Base-by-base conservation (phyloP, 129 eudicot genomes). In the Artemisia argyi region DNA sequence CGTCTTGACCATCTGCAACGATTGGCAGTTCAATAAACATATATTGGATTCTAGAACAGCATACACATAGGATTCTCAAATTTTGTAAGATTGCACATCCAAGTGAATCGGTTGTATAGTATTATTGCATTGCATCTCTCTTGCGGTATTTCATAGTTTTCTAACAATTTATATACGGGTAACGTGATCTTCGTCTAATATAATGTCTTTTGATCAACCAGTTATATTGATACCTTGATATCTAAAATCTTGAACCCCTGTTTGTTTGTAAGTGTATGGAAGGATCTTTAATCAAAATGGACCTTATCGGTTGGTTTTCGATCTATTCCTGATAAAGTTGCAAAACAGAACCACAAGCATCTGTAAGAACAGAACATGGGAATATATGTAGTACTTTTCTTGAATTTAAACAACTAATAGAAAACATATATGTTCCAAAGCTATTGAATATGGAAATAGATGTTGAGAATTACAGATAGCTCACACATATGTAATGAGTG, bases 1-100 rank as follows among this genome's bases (percentile, higher is more conserved):
- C 60, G 90, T 94, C 83, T 73, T 88, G 98, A 89, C 74, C 98
- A 93, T 80, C 96, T 93, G 32, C 98, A 93, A 68, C 86, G 98
- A 73, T 83, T 93, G 86, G 97, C 91, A 9, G 98, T 93, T 79
- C 97, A 89, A 80, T 93, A 87, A 88, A 77, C 20, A 70, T 16
- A 69, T 71, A 20, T 61, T 55, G 32, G 76, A 81, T 55, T 75
- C 26, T 56, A 64, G 53, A 76, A 50, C 77, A 80, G 72, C 65
- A 76, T 64, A 81, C 73, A 48, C 75, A 76, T 54, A 68, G 68
- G 12, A 16, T 28, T 50, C 24, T 63, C 76, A 76, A 76, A 75
- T 91, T 88, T 88, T 91, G 97, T 86, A 80, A 79, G 71, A 48
- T 62, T 56, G 57, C 44, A 53, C 53, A 53, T 75, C 14, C 66